Base-by-base conservation (phyloP, 2,329 filamentous ascomycete genomes). In the Alternaria viburni region DNA sequence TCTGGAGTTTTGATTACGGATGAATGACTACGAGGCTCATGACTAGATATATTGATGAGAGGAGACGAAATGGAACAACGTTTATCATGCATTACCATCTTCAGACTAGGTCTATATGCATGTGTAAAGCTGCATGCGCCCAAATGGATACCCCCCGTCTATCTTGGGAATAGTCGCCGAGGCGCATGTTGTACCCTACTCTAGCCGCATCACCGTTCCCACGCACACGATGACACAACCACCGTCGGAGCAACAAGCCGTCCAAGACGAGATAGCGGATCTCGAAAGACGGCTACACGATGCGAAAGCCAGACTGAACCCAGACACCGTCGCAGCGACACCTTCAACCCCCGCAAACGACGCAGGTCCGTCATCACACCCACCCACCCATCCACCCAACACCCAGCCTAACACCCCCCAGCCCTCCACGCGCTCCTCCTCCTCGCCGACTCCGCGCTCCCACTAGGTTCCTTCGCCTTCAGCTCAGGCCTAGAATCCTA, bases 381-480 rank as follows among this genome's bases (percentile, higher is more conserved):
- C 28, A 61, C 43, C 26, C n/a, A n/a, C n/a, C n/a, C n/a, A n/a
- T n/a, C n/a, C n/a, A n/a, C 15, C 46, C 32, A 21, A 32, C 47
- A 13, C 41, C 19, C 55, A 25, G 57, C 61, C 19, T 59, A 25
- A 58, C 61, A 62, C 8, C 30, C 47, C 13, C 13, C 64, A 74
- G 75, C 73, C n/a, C 74, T 78, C 26, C 92, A 95, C 79, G 90
- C 91, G 68, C 87, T 93, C 41, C 87, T 95, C 30, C 85, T 96
- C 4, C 88, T 95, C 52, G 88, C 92, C 51, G 92, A 96, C 83
- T 94, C 92, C 1, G 91, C 91, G 13, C 87, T 96, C 3, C 92
- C 92, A 1, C 85, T 96, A 0, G 92, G 92, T 61, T 93, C 92
- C n/a, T 96, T 96, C 81, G 92, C 92, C 73, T 96, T 95, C 83